Evolutionary conservation across 805 yeast genomes (phyloP), one percentile per base, ranked within the genome.

Genomic region (Candida tammaniensis): DNA sequence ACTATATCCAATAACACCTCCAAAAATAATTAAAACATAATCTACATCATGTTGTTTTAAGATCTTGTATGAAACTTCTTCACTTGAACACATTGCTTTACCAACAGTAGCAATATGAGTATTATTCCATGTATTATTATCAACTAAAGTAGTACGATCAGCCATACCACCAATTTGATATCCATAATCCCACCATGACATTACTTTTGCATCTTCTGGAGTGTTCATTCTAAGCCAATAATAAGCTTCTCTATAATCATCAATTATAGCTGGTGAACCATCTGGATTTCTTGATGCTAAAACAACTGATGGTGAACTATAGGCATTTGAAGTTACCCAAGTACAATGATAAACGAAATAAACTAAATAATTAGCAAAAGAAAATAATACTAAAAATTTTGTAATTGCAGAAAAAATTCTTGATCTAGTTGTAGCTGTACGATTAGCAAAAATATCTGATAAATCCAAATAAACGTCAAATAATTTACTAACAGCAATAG

Each of bases 121-220:
- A 70, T 93, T 93, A 61, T 93, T 93, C 98, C 99, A 93, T 8
- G 99, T 93, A 67, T 93, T 93, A 75, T 93, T 93, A 62, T 93
- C 99, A 24, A 94, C 99, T 49, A 93, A 72, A 5, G 99, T 93
- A 45, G 98, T 91, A 56, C 99, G 79, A 64, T 93, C 98, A 29
- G 98, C 98, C 98, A 93, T 93, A 44, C 99, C 99, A 51, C 98
- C 98, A 53, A 93, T 93, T 70, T 93, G 99, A 64, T 93, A 93
- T 36, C 99, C 99, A 56, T 94, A 94, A 70, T 94, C 98, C 99
- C 99, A 93, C 98, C 99, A 93, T 8, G 97, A 82, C 83, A 94
- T 87, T 42, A 93, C 84, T 61, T 86, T 89, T 22, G 97, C 85
- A 57, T 93, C 98, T 58, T 93, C 96, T 3, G 85, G 80, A 1